Base-by-base conservation (phyloP, 495 filamentous ascomycete species). In the Hypoxylon subgilvum region DNA sequence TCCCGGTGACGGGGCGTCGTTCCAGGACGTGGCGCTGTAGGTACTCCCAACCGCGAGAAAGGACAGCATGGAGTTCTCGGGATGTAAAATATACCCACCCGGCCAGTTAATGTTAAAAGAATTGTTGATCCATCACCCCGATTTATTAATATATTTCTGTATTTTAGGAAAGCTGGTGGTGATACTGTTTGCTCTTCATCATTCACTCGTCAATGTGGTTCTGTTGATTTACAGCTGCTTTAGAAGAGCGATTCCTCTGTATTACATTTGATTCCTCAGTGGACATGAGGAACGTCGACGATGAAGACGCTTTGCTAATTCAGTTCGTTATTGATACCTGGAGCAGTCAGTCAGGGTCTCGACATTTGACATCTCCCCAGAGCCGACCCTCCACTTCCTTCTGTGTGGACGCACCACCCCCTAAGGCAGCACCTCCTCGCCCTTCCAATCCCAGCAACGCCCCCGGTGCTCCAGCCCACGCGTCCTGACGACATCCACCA, bases 401-500 rank as follows among this genome's bases (percentile, higher is more conserved):
- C n/a, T n/a, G n/a, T n/a, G n/a, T n/a, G n/a, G n/a, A n/a, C n/a
- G n/a, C n/a, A n/a, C n/a, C 18, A 28, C 22, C 48, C 27, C 3
- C 70, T 57, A 90, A 17, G 89, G 87, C 34, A 73, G 51, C 12
- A 95, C 75, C 67, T 90, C 88, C 51, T 85, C 74, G 2, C 87
- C 88, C 61, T 84, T 84, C 84, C 85, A 92, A 76, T 91, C 88
- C 87, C 87, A 92, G 67, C 82, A 89, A 60, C 75, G 72, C 2
- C 89, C 88, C 58, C 89, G 79, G 31, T 82, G 78, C 12, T 76
- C 74, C 43, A 79, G 39, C 8, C 61, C 63, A 41, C 86, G 28
- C n/a, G 62, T 57, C 30, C 68, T 63, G 22, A 91, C 77, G 14
- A 75, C 71, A 27, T 82, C 67, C 45, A 85, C 57, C 72, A 94